These are phyloP conservation scores for Apiotrichum domesticum DNA, from an alignment of 1,284 basidiomycete genomes.

Conservation along the genomic window DNA sequence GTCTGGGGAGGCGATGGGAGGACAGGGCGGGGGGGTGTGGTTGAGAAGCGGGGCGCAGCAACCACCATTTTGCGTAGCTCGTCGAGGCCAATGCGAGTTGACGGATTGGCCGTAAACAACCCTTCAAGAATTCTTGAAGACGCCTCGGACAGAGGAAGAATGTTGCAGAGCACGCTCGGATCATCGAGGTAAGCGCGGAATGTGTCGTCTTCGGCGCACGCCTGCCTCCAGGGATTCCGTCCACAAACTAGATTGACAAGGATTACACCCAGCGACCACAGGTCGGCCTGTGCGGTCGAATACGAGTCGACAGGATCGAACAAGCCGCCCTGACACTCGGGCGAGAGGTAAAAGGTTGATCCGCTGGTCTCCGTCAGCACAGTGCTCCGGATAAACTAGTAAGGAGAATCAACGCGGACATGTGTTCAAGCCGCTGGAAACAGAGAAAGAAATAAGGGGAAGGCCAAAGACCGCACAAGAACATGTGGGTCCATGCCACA, in stretches of 20 bases:
- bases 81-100: slow-evolving; percentile 55
- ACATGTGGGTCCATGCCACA: neutral
- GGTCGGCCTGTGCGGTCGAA: slow-evolving; percentile 68
- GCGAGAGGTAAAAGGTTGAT: slow-evolving; percentile 72
- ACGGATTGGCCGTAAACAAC: slow-evolving; percentile 55
- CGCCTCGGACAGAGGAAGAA: slow-evolving; percentile 57
- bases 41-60: slow-evolving; percentile 61
- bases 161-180: slow-evolving; percentile 60
- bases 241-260: slow-evolving; percentile 87
- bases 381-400: too few species aligned
- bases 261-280: slow-evolving; percentile 90
- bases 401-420: too few species aligned
- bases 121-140: slow-evolving; percentile 54
- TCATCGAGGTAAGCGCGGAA: slow-evolving; percentile 65
- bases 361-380: slow-evolving; percentile 51
- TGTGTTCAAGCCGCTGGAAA: too few species aligned
- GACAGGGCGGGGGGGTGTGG: neutral
- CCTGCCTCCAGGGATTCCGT: slow-evolving; percentile 80
- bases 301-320: slow-evolving; percentile 55
- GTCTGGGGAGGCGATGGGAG: neutral
- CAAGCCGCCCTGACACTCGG: slow-evolving; percentile 82
- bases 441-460: neutral
- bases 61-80: slow-evolving; percentile 59
- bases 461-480: neutral
- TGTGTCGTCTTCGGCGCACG: slow-evolving; percentile 63